A percentile compares a stretch with the other conserved stretches of the same genome.
Evolutionary conservation across 176 grass and related monocot genomes (phyloP).

Genomic region (Oryza officinalis): DNA sequence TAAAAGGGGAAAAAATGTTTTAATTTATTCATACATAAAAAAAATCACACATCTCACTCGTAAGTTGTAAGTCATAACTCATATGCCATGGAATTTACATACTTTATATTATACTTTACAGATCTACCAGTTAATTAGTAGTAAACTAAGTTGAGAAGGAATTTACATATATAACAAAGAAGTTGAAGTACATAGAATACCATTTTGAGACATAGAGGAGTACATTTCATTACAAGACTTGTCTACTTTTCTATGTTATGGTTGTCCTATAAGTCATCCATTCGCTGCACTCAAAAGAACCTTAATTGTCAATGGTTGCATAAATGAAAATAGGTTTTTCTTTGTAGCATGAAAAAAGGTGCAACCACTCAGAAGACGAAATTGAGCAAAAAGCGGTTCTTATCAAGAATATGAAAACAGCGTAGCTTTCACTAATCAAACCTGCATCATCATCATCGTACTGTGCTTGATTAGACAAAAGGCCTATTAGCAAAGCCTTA

Average conservation of each 20-base stretch:
- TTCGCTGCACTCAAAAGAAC: neutral
- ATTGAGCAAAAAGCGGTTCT: slow-evolving; percentile 5
- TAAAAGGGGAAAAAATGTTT: neutral
- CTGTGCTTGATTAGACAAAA: slow-evolving; percentile 18
- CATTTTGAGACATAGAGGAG: slow-evolving; percentile 1
- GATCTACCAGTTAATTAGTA: neutral
- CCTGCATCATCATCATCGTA: neutral
- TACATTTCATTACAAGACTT: neutral
- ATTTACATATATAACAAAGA: slow-evolving; percentile 1
- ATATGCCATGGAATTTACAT: too few relatives aligned
- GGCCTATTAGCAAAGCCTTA: neutral
- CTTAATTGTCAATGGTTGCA: neutral
- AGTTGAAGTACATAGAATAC: neutral
- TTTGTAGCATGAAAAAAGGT: slow-evolving; percentile 10
- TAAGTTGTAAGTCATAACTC: neutral
- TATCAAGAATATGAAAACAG: slow-evolving; percentile 1
- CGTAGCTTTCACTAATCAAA: neutral
- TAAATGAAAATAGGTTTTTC: slow-evolving; percentile 12
- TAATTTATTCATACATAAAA: neutral
- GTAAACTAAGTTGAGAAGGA: neutral
- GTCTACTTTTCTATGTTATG: neutral
- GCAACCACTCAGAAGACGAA: neutral
- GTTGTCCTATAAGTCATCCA: neutral
- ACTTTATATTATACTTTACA: slow-evolving; percentile 8
- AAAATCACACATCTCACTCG: neutral